Conservation (phyloP, 441 rosid species). For the Croton setiger region DNA sequence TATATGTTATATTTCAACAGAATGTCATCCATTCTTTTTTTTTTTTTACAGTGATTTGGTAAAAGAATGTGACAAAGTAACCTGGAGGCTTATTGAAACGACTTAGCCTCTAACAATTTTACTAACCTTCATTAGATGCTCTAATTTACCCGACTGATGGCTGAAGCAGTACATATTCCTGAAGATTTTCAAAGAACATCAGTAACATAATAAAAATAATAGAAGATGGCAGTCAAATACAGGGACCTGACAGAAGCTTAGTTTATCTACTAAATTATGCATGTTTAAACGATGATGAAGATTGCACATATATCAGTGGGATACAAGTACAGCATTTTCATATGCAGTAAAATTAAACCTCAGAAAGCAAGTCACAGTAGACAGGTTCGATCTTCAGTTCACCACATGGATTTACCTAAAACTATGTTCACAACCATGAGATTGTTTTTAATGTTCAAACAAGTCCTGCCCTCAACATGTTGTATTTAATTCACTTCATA, state of each 20-base stretch:
- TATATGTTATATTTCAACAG: background rate
- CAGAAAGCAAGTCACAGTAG: background rate
- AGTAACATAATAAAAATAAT: conserved; percentile 3
- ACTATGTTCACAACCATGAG: background rate
- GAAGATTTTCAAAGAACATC: conserved; percentile 24
- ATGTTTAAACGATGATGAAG: background rate
- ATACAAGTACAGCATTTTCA: background rate
- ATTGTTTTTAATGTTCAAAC: background rate
- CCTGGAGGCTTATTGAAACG: background rate
- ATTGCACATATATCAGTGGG: background rate
- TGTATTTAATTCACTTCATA: background rate
- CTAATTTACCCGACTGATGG: conserved; percentile 85
- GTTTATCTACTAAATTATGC: background rate
- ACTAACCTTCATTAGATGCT: conserved; percentile 95
- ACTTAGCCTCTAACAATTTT: background rate
- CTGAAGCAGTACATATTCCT: conserved; percentile 96
- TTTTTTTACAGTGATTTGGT: background rate
- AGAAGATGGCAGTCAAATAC: background rate
- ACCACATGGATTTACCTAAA: background rate
- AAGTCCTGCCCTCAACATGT: background rate
- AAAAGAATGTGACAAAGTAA: conserved; percentile 6
- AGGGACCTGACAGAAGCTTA: conserved; percentile 1
- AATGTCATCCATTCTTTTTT: background rate
- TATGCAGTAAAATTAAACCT: background rate
- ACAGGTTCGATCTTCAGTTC: background rate